A percentile compares a stretch with the other conserved stretches of the same genome.
Evolutionary conservation across 768 basidiomycete genomes (phyloP).

Genomic region (Kwoniella europaea): DNA sequence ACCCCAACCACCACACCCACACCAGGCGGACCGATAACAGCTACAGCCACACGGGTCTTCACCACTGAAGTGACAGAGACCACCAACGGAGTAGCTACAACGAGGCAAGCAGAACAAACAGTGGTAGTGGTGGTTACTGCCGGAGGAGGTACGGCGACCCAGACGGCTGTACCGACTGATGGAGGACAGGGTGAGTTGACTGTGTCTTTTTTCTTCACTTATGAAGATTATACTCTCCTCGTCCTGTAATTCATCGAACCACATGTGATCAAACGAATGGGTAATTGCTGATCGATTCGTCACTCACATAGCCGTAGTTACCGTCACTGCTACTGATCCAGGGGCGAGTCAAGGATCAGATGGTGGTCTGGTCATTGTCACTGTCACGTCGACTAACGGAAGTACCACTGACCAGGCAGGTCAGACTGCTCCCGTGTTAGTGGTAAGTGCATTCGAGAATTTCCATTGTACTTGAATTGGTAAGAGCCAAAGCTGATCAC

Average conservation of each 20-base stretch:
- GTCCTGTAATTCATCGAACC: background rate
- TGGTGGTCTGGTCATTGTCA: slow-evolving; percentile 21
- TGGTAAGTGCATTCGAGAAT: slow-evolving; percentile 7
- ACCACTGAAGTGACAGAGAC: slow-evolving; percentile 7
- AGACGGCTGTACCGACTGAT: slow-evolving; percentile 10
- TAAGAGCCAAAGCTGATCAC: too few relatives aligned
- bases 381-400: slow-evolving; percentile 13
- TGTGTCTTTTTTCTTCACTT: background rate
- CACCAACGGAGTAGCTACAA: background rate
- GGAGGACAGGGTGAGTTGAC: slow-evolving; percentile 13
- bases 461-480: too few relatives aligned
- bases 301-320: slow-evolving; percentile 15
- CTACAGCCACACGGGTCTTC: slow-evolving; percentile 8
- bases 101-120: slow-evolving; percentile 8
- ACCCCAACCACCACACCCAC: slow-evolving; percentile 7
- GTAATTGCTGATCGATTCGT: too few relatives aligned
- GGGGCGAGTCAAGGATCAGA: slow-evolving; percentile 17
- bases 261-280: too few relatives aligned
- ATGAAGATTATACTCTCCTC: background rate
- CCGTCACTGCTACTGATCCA: slow-evolving; percentile 22
- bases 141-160: slow-evolving; percentile 11
- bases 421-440: slow-evolving; percentile 1
- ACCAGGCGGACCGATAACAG: slow-evolving; percentile 20
- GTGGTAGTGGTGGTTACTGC: slow-evolving; percentile 18
- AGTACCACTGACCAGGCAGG: slow-evolving; percentile 8